Conservation (phyloP, 306 rosid genomes). For the Fragaria nilgerrensis region DNA sequence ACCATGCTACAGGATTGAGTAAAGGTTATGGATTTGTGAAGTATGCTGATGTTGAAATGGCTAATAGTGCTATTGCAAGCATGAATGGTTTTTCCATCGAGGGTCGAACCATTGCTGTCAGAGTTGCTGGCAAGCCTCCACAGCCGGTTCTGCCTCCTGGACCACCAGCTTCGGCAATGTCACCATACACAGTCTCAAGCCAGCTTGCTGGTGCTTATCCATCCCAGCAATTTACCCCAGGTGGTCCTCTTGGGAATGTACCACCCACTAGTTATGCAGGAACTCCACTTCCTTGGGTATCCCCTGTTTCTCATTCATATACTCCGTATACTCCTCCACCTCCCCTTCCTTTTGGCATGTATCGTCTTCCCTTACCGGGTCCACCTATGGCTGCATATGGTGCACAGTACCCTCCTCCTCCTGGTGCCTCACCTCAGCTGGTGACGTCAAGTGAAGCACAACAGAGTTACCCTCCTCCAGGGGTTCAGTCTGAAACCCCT, state of each 20-base stretch:
- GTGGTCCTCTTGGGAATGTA: constrained; percentile 65
- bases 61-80: constrained; percentile 76
- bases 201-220: constrained; percentile 81
- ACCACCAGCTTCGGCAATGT: constrained; percentile 67
- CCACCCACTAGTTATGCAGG: constrained; percentile 57
- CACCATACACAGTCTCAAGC: constrained; percentile 68
- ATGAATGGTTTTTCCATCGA: constrained; percentile 96
- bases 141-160: constrained; percentile 89
- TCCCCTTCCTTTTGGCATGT: constrained; percentile 75
- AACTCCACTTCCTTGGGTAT: constrained; percentile 92
- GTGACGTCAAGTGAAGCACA: constrained; percentile 59
- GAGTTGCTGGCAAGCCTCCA: constrained; percentile 98
- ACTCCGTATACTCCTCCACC: constrained; percentile 69
- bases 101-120: constrained; percentile 91
- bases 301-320: constrained; percentile 81
- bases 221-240: constrained; percentile 77
- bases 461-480: constrained; percentile 89
- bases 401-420: constrained; percentile 81
- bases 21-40: constrained; percentile 97
- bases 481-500: constrained; percentile 74
- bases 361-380: constrained; percentile 48
- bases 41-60: constrained; percentile 87
- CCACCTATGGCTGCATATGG: constrained; percentile 83
- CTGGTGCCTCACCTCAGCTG: constrained; percentile 74
- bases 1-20: constrained; percentile 73